Evolutionary conservation across 2,329 filamentous ascomycete genomes (phyloP).

Genomic region (Ophiostoma australiae): DNA sequence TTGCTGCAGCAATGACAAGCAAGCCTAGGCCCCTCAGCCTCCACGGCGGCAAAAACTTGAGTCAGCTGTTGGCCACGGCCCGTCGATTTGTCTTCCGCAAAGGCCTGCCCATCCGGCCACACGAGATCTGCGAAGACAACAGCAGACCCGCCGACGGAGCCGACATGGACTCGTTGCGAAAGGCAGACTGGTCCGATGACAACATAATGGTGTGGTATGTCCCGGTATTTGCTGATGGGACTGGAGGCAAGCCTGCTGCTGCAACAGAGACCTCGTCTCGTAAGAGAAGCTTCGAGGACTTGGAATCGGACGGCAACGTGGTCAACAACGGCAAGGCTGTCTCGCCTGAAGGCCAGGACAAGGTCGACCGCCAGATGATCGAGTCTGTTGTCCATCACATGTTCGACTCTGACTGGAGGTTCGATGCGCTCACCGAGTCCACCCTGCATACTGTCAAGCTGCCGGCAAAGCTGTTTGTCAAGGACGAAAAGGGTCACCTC

Average conservation of each 20-base stretch:
- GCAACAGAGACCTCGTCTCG: constrained; percentile 27
- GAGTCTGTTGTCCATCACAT: constrained; percentile 64
- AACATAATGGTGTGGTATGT: constrained; percentile 83
- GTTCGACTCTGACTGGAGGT: constrained; percentile 71
- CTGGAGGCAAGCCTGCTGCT: not conserved
- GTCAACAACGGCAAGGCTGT: not conserved
- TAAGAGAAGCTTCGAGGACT: constrained; percentile 33
- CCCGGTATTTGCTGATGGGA: constrained; percentile 39
- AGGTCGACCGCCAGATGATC: constrained; percentile 46
- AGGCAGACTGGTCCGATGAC: constrained; percentile 69
- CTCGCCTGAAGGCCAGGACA: not conserved
- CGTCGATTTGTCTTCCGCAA: constrained; percentile 82
- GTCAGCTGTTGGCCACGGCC: constrained; percentile 74
- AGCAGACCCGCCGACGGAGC: not conserved
- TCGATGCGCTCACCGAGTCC: constrained; percentile 64
- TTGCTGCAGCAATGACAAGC: not conserved
- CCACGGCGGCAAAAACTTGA: constrained; percentile 75
- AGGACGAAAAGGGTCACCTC: constrained; percentile 60
- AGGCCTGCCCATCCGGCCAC: constrained; percentile 65
- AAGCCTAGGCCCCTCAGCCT: constrained; percentile 50
- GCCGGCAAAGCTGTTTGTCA: constrained; percentile 66
- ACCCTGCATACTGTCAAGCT: constrained; percentile 61
- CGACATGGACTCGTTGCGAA: constrained; percentile 36
- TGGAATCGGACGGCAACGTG: constrained; percentile 27
- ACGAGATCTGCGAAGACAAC: constrained; percentile 57